phyloP scores from a whole-genome alignment of 148 eudicot genomes.

The Drosera capensis region DNA sequence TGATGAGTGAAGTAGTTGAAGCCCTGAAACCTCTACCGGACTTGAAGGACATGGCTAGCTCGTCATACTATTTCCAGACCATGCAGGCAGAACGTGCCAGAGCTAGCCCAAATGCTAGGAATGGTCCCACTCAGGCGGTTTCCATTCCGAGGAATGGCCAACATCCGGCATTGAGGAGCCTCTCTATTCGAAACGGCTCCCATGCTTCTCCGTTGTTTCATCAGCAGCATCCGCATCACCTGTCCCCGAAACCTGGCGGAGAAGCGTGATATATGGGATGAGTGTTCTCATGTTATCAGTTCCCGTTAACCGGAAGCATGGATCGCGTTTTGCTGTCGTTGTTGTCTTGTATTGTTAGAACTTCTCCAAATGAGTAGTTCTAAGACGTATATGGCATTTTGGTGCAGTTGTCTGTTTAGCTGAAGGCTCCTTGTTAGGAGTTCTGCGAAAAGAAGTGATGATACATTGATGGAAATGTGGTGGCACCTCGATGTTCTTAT shows the following conservation, averaged over 20 bases:
- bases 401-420: too few species aligned
- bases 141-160: slow-evolving; percentile 32
- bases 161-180: slow-evolving; percentile 43
- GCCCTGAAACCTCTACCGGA: slow-evolving; percentile 44
- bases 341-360: too few species aligned
- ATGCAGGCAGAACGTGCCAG: slow-evolving; percentile 44
- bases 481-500: too few species aligned
- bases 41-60: slow-evolving; percentile 72
- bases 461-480: too few species aligned
- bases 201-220: slow-evolving; percentile 52
- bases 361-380: too few species aligned
- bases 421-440: too few species aligned
- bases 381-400: too few species aligned
- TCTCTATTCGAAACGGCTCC: slow-evolving; percentile 53
- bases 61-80: slow-evolving; percentile 51
- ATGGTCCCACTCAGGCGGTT: slow-evolving; percentile 20
- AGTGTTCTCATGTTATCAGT: too few species aligned
- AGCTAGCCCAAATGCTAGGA: slow-evolving; percentile 35
- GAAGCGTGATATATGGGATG: too few species aligned
- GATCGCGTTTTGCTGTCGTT: too few species aligned
- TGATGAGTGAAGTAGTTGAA: slow-evolving; percentile 64
- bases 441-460: too few species aligned
- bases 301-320: too few species aligned
- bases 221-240: slow-evolving; percentile 21
- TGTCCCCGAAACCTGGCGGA: slow-evolving; percentile 53